Evolutionary conservation across 305 asterid genomes (phyloP), one percentile per base, ranked within the genome.

Genomic region (Fraxinus platypoda): DNA sequence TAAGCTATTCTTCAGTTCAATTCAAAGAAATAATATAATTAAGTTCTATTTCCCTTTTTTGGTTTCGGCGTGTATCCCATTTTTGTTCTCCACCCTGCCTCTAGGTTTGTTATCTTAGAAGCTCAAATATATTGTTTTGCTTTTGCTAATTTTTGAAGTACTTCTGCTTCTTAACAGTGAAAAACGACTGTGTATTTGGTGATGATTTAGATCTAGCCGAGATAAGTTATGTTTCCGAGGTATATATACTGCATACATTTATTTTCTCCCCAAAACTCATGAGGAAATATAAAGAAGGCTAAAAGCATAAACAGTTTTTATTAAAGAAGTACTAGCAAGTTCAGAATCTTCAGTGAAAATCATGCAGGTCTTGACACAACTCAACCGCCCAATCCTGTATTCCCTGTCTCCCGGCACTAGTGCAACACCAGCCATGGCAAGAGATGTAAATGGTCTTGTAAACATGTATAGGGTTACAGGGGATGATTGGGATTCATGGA

Each of bases 401-500:
- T 94, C 99, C n/a, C 78, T 95, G 79, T 95, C 99, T 80, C 99
- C 98, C 19, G 99, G 99, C 83, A 75, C 88, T 68, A 88, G 90
- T 80, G 98, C 80, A 68, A 91, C 94, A 25, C 96, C 99, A 43
- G 89, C 87, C 74, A 86, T 93, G 96, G 98, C 98, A 1, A 92
- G 80, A 88, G 82, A 85, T 1, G 90, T 95, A 13, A 90, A 81
- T 73, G 87, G 91, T 57, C 91, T 92, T 80, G 97, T 91, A 74
- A 94, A 95, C 90, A 95, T 94, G 99, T 95, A 95, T 78, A 86
- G 98, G 83, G 79, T 94, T 78, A 94, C 98, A 0, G 98, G 95
- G 41, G 99, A 95, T 83, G 99, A 95, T 83, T 94, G 99, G 99
- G 99, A 95, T 91, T 77, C 84, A 6, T 95, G 99, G 99, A 82